These are phyloP conservation scores for Cadophora malorum DNA, from an alignment of 2,329 filamentous ascomycete species.

Conservation along the genomic window DNA sequence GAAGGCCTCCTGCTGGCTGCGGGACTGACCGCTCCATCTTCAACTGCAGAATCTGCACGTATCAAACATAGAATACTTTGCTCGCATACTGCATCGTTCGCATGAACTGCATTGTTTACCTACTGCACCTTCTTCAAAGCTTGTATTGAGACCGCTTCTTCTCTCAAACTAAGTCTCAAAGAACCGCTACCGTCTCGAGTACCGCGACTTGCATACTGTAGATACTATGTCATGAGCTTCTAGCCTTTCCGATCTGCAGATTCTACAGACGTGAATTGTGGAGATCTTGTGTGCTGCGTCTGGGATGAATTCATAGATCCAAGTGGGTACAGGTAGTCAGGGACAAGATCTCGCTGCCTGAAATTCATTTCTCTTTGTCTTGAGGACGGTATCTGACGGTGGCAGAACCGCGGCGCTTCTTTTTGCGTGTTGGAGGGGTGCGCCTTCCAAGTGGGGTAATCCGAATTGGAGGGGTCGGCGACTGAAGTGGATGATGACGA, in stretches of 20 bases:
- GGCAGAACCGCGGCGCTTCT: conserved; percentile 3
- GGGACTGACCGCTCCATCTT: conserved; percentile 4
- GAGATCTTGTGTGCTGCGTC: background rate
- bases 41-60: conserved; percentile 12
- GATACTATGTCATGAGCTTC: conserved; percentile 11
- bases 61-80: background rate
- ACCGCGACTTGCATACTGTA: conserved; percentile 1
- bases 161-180: too few relatives aligned
- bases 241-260: conserved; percentile 1
- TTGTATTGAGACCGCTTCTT: conserved; percentile 8
- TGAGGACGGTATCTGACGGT: conserved; percentile 10
- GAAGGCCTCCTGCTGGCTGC: background rate
- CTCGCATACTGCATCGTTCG: conserved; percentile 12
- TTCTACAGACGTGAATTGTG: background rate
- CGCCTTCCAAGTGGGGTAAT: conserved; percentile 5
- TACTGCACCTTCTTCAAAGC: conserved; percentile 11
- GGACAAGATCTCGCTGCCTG: background rate
- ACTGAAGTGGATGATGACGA: conserved; percentile 8
- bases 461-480: conserved; percentile 6
- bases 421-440: background rate
- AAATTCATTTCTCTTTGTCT: background rate
- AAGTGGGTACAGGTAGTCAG: conserved; percentile 9
- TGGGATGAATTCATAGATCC: background rate
- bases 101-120: conserved; percentile 8
- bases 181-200: background rate